Percentiles rank a stretch among this genome's conserved stretches.
Conservation (phyloP, 108 stramenopile species). For the Skeletonema grethae region DNA sequence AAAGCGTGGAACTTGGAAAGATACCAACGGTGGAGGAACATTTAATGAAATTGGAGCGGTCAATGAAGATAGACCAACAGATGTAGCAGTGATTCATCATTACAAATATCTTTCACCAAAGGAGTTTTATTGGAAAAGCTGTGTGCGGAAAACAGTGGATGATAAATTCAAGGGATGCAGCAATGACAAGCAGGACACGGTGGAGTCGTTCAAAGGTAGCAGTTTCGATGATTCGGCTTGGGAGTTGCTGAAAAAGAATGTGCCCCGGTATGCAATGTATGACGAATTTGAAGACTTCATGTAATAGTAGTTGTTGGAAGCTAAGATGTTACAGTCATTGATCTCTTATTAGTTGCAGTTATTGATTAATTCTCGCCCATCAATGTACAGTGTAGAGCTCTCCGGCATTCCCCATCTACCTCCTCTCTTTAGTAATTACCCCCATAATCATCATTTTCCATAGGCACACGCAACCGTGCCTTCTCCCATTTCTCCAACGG, state of each 20-base stretch:
- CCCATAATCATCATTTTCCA: constrained; percentile 34
- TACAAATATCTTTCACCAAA: constrained; percentile 41
- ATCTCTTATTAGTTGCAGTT: neutral
- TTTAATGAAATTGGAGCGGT: constrained; percentile 26
- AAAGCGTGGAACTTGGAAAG: constrained; percentile 22
- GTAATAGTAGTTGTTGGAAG: neutral
- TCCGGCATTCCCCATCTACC: neutral
- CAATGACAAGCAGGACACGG: neutral
- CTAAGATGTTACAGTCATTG: neutral
- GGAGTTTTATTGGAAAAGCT: constrained; percentile 39
- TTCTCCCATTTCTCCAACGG: constrained; percentile 39
- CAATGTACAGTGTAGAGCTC: neutral
- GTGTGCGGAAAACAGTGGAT: constrained; percentile 38
- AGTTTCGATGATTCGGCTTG: constrained; percentile 47
- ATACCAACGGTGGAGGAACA: constrained; percentile 44
- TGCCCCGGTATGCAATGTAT: constrained; percentile 46
- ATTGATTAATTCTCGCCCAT: neutral
- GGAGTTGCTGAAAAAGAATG: constrained; percentile 36
- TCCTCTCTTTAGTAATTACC: constrained; percentile 1
- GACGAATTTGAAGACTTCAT: constrained; percentile 41
- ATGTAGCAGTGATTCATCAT: constrained; percentile 49
- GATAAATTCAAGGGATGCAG: constrained; percentile 25
- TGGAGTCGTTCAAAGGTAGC: constrained; percentile 1
- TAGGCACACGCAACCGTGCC: constrained; percentile 20
- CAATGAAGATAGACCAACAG: constrained; percentile 40